These are phyloP conservation scores for Aspergillus sp. DNA, from an alignment of 2,329 filamentous ascomycete genomes.

Conservation along the genomic window DNA sequence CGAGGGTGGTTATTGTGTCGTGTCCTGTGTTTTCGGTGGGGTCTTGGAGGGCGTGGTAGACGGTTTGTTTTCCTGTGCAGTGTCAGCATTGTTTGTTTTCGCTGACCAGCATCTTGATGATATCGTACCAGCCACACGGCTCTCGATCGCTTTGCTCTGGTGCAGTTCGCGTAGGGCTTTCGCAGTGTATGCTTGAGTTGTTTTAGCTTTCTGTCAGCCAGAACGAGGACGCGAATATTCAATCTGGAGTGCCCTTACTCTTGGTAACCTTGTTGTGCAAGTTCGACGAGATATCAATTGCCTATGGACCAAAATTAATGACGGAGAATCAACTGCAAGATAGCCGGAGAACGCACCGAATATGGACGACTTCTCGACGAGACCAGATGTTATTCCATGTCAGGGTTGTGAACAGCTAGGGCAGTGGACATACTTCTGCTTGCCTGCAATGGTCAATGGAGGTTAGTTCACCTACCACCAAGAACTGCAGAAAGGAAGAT, in stretches of 20 bases:
- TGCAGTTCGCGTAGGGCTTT: slow-evolving; percentile 57
- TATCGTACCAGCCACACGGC: slow-evolving; percentile 43
- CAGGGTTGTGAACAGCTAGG: neutral
- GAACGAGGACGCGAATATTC: neutral
- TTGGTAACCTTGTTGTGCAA: slow-evolving; percentile 55
- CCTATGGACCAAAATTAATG: slow-evolving; percentile 20
- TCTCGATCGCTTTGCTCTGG: slow-evolving; percentile 52
- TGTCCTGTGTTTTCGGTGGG: slow-evolving; percentile 41
- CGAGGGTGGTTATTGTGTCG: slow-evolving; percentile 43
- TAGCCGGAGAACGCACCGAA: slow-evolving; percentile 33
- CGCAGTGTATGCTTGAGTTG: slow-evolving; percentile 43
- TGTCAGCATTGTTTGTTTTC: neutral
- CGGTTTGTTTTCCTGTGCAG: slow-evolving; percentile 50
- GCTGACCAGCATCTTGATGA: no score
- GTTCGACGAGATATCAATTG: slow-evolving; percentile 53
- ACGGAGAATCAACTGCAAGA: neutral
- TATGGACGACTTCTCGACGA: slow-evolving; percentile 42
- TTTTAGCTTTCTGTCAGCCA: neutral
- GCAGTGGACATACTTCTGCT: slow-evolving; percentile 37
- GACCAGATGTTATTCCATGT: slow-evolving; percentile 1
- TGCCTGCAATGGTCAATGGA: slow-evolving; percentile 23
- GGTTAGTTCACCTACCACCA: no score
- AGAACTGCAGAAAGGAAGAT: neutral
- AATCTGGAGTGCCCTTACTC: slow-evolving; percentile 26
- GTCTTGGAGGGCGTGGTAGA: slow-evolving; percentile 52